phyloP scores from a whole-genome alignment of 176 grass and related monocot genomes.

The Panicum miliaceum region DNA sequence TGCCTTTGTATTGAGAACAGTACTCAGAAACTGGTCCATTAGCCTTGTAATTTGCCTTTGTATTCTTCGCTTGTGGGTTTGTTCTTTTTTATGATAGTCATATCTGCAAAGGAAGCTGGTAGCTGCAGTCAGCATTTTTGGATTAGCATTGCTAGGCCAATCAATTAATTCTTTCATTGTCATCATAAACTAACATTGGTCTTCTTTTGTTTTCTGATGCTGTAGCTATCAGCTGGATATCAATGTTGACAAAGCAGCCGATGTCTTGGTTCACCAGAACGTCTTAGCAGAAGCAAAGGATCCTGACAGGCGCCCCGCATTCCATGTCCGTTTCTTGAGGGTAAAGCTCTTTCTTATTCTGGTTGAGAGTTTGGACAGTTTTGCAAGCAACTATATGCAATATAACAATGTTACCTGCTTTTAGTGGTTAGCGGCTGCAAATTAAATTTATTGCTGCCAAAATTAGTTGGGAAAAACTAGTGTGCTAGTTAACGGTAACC shows the following conservation, averaged over 20 bases:
- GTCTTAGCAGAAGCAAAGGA: slow-evolving; percentile 77
- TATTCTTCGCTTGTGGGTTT: neutral
- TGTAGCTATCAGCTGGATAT: slow-evolving; percentile 84
- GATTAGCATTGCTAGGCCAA: slow-evolving; percentile 28
- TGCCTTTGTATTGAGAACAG: neutral
- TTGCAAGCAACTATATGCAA: slow-evolving; percentile 24
- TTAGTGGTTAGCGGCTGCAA: slow-evolving; percentile 19
- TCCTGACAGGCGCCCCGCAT: slow-evolving; percentile 74
- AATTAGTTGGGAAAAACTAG: neutral
- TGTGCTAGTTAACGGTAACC: neutral
- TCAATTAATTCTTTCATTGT: slow-evolving; percentile 32
- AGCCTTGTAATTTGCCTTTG: slow-evolving; percentile 13
- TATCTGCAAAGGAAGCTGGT: slow-evolving; percentile 37
- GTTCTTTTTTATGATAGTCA: slow-evolving; percentile 15
- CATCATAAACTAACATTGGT: slow-evolving; percentile 26
- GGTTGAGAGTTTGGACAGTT: slow-evolving; percentile 28
- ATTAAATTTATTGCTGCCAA: neutral
- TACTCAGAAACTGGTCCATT: neutral
- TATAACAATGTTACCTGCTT: slow-evolving; percentile 13
- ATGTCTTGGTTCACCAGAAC: slow-evolving; percentile 76
- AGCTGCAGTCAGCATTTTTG: slow-evolving; percentile 19
- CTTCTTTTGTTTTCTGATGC: slow-evolving; percentile 35
- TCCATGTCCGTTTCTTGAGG: slow-evolving; percentile 76
- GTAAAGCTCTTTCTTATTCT: slow-evolving; percentile 55
- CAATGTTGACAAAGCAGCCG: slow-evolving; percentile 73